Base-by-base conservation (phyloP, 768 basidiomycete genomes). In the Exsudoporus frostii region DNA sequence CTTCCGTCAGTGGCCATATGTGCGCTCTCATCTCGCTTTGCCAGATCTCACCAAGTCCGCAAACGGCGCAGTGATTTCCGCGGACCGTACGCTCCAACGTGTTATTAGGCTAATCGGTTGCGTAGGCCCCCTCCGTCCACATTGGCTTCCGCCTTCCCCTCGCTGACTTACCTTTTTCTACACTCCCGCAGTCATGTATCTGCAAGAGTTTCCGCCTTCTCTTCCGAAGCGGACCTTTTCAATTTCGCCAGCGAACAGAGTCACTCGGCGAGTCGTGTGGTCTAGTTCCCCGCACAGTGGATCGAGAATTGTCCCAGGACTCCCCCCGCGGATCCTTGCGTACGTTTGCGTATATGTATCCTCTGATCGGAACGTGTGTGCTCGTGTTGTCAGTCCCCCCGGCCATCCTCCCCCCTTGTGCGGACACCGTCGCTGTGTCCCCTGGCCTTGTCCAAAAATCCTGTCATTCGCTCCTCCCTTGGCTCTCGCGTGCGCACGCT, bases 11-110 rank as follows among this genome's bases (percentile, higher is more conserved):
- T 42, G 50, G 45, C 52, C 45, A 24, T 53, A 32, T 32, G 33
- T 25, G 30, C 34, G 40, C 27, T 14, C 49, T 27, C 46, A 63
- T 63, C 53, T 64, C 45, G 45, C 32, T 37, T 45, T 45, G 11
- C 46, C 29, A 52, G 67, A 67, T 69, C 66, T 62, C 60, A 51
- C 60, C 48, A 56, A 49, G 40, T 55, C 67, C 55, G 54, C 62
- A 67, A 57, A 59, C 46, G 52, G 57, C 30, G 34, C 49, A 48
- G 61, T 60, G 67, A 65, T 71, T 70, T 67, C 67, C 67, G 67
- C 67, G 67, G 67, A 68, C 48, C 20, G 56, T 65, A 9, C 38
- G 22, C 51, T 47, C 36, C 51, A 59, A 50, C 63, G 45, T 64
- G 59, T 69, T 55, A 45, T 53, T 46, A 53, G 56, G 29, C 54